Percentiles rank a stretch among this genome's conserved stretches.
These are phyloP conservation scores for Ustilago tritici DNA, from an alignment of 1,284 basidiomycete species.

Conservation along the genomic window DNA sequence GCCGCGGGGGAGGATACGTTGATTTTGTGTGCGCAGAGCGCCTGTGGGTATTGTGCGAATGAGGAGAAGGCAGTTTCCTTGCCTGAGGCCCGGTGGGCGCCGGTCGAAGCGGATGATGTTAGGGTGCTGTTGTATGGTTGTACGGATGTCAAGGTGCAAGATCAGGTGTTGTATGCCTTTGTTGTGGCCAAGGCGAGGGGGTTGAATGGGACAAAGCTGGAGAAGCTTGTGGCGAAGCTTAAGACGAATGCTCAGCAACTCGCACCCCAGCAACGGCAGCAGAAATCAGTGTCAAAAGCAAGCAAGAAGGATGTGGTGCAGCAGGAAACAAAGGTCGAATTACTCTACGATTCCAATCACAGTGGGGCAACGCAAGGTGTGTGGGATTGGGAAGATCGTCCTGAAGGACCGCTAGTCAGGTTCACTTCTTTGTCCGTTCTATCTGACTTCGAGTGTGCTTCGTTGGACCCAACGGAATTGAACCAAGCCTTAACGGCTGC, in stretches of 20 bases:
- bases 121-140: slow-evolving; percentile 49
- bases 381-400: slow-evolving; percentile 63
- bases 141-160: slow-evolving; percentile 25
- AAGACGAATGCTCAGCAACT: background rate
- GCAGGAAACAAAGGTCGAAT: slow-evolving; percentile 12
- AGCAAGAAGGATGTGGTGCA: background rate
- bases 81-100: slow-evolving; percentile 23
- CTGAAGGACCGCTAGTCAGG: slow-evolving; percentile 57
- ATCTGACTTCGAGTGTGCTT: slow-evolving; percentile 50
- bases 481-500: slow-evolving; percentile 42
- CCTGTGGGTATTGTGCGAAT: slow-evolving; percentile 68
- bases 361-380: background rate
- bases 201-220: slow-evolving; percentile 61
- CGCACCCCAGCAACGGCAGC: background rate
- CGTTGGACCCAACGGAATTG: slow-evolving; percentile 51
- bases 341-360: slow-evolving; percentile 31
- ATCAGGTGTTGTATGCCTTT: slow-evolving; percentile 50
- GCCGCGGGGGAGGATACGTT: slow-evolving; percentile 69
- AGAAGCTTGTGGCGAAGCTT: slow-evolving; percentile 30
- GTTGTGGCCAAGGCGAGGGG: slow-evolving; percentile 39
- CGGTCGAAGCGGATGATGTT: slow-evolving; percentile 35
- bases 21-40: slow-evolving; percentile 54
- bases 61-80: slow-evolving; percentile 64
- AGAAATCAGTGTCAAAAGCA: background rate
- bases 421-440: slow-evolving; percentile 46